Percentiles rank a stretch among this genome's conserved stretches.
These are phyloP conservation scores for Ramaria sp. DNA, from an alignment of 768 basidiomycete species.

Conservation along the genomic window DNA sequence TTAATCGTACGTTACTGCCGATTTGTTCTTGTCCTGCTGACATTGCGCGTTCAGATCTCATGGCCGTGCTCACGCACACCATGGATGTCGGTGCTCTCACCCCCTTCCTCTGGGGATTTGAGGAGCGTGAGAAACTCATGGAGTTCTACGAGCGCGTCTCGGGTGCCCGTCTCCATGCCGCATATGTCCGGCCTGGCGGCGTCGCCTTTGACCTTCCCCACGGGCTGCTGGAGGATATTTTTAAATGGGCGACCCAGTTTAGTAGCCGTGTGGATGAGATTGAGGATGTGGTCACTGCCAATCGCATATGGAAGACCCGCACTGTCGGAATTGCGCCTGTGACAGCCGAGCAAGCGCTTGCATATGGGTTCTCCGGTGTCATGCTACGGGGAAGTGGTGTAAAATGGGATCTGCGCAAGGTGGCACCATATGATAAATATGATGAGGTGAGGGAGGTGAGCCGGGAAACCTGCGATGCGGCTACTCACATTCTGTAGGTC, in stretches of 20 bases:
- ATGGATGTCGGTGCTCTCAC: conserved; percentile 98
- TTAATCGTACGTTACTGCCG: conserved; percentile 61
- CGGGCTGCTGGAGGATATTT: conserved; percentile 97
- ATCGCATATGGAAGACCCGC: conserved; percentile 96
- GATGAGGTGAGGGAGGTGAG: conserved; percentile 54
- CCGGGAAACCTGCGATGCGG: background rate
- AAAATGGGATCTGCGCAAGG: conserved; percentile 90
- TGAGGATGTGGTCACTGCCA: conserved; percentile 95
- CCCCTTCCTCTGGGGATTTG: conserved; percentile 99
- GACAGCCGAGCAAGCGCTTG: conserved; percentile 84
- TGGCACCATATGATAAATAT: conserved; percentile 92
- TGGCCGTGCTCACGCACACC: conserved; percentile 92
- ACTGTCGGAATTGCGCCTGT: conserved; percentile 87
- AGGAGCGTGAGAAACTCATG: conserved; percentile 99
- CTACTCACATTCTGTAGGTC: conserved; percentile 38
- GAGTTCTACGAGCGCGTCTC: conserved; percentile 99
- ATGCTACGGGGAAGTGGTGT: conserved; percentile 94
- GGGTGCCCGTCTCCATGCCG: conserved; percentile 91
- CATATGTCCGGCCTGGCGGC: conserved; percentile 96
- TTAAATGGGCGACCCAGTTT: conserved; percentile 97
- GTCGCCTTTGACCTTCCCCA: conserved; percentile 97
- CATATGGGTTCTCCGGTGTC: conserved; percentile 91
- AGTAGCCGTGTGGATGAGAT: conserved; percentile 86
- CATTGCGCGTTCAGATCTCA: conserved; percentile 50
- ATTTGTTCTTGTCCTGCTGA: background rate